Evolutionary conservation across 2,329 filamentous ascomycete genomes (phyloP).

Genomic region (Exophiala phaeomuriformis): DNA sequence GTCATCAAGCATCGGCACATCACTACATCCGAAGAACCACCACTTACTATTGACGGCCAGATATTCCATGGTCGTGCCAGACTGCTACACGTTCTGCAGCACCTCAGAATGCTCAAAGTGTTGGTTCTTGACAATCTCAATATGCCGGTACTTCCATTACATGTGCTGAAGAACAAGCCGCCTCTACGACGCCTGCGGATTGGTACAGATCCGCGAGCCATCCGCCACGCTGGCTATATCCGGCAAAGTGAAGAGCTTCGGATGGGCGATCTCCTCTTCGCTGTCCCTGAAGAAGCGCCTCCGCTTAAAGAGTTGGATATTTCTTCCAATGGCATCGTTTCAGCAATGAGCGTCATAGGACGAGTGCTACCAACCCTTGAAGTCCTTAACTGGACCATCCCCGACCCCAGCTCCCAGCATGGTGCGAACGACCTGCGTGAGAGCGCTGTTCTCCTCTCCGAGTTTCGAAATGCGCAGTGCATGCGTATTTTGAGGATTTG

Average conservation of each 20-base stretch:
- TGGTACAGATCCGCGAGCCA: slow-evolving; percentile 16
- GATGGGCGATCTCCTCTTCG: not conserved
- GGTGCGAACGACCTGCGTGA: slow-evolving; percentile 1
- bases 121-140: slow-evolving; percentile 23
- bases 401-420: slow-evolving; percentile 1
- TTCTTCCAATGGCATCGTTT: slow-evolving; percentile 14
- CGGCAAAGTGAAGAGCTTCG: not conserved
- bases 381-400: slow-evolving; percentile 8
- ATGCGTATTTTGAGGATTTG: slow-evolving; percentile 18
- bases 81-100: slow-evolving; percentile 10
- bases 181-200: slow-evolving; percentile 15
- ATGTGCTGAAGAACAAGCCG: slow-evolving; percentile 20
- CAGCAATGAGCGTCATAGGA: not conserved
- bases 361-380: slow-evolving; percentile 9
- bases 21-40: slow-evolving; percentile 1
- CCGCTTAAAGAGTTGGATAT: slow-evolving; percentile 17
- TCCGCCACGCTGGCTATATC: slow-evolving; percentile 10
- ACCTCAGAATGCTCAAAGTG: slow-evolving; percentile 11
- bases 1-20: not conserved
- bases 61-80: slow-evolving; percentile 2
- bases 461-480: not conserved
- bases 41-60: slow-evolving; percentile 12
- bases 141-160: slow-evolving; percentile 11
- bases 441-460: not conserved
- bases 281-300: not conserved